Conservation (phyloP, 805 yeast genomes). For the Myxozyma neglecta region DNA sequence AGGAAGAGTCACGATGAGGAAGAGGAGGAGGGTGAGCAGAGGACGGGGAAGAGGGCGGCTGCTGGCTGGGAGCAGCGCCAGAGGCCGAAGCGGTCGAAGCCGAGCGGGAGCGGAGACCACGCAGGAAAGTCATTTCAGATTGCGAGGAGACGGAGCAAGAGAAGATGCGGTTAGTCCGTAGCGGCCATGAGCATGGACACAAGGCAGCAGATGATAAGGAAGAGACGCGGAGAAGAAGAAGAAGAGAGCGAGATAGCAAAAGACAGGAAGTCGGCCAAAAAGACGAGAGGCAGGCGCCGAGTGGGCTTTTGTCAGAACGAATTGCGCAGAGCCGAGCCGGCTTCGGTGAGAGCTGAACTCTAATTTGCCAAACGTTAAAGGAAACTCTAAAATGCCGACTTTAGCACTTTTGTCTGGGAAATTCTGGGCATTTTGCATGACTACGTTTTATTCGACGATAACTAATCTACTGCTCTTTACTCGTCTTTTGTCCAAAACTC, state of each 20-base stretch:
- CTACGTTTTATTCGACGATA: neutral
- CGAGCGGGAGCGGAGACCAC: slow-evolving; percentile 29
- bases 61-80: neutral
- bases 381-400: no score
- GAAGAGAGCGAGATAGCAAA: neutral
- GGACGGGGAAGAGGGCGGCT: neutral
- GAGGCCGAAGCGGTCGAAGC: slow-evolving; percentile 20
- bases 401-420: no score
- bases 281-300: neutral
- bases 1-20: neutral
- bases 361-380: no score
- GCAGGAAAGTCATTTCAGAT: slow-evolving; percentile 24
- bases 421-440: no score
- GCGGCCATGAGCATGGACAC: neutral
- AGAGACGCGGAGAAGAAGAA: neutral
- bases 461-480: neutral
- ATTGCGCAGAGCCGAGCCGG: no score
- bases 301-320: no score
- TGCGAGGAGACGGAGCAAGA: neutral
- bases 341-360: no score
- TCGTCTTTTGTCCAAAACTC: neutral
- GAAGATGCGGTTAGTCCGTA: no score
- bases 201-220: neutral
- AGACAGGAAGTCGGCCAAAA: neutral
- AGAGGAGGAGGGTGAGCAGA: neutral